Percentiles rank a stretch among this genome's conserved stretches.
Conservation (phyloP, 495 filamentous ascomycete species). For the Neurospora tetrasperma region DNA sequence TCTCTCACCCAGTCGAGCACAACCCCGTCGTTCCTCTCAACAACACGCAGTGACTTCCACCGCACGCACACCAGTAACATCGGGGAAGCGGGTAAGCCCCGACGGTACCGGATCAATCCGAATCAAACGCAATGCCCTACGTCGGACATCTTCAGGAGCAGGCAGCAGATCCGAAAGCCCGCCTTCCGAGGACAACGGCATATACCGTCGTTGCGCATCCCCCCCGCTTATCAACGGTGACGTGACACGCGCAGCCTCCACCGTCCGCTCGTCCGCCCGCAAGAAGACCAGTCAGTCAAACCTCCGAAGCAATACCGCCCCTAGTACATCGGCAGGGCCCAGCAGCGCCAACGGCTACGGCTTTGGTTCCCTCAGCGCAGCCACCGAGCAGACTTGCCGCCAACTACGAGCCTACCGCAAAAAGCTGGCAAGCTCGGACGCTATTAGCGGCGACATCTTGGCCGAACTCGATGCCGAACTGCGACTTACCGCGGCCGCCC, state of each 20-base stretch:
- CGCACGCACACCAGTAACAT: slow-evolving; percentile 8
- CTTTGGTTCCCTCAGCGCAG: slow-evolving; percentile 57
- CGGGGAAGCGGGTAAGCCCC: neutral
- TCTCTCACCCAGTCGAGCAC: slow-evolving; percentile 33
- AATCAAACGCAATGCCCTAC: slow-evolving; percentile 29
- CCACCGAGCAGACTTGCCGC: slow-evolving; percentile 71
- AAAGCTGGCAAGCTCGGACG: slow-evolving; percentile 56
- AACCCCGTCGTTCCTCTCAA: slow-evolving; percentile 24
- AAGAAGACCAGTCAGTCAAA: slow-evolving; percentile 20
- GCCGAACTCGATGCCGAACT: slow-evolving; percentile 75
- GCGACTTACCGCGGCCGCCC: slow-evolving; percentile 57
- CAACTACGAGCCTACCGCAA: slow-evolving; percentile 74
- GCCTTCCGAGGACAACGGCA: slow-evolving; percentile 39
- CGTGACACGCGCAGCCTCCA: slow-evolving; percentile 5
- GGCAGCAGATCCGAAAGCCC: slow-evolving; percentile 33
- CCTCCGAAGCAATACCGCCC: neutral
- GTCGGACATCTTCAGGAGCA: slow-evolving; percentile 26
- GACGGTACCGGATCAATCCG: slow-evolving; percentile 2
- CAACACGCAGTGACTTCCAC: slow-evolving; percentile 26
- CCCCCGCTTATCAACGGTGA: slow-evolving; percentile 40
- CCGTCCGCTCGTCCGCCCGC: slow-evolving; percentile 8
- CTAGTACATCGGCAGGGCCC: neutral
- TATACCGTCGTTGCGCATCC: slow-evolving; percentile 48
- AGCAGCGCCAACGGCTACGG: slow-evolving; percentile 24
- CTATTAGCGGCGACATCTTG: slow-evolving; percentile 52